Conservation (phyloP, 345 rosid genomes). For the Excoecaria agallocha region DNA sequence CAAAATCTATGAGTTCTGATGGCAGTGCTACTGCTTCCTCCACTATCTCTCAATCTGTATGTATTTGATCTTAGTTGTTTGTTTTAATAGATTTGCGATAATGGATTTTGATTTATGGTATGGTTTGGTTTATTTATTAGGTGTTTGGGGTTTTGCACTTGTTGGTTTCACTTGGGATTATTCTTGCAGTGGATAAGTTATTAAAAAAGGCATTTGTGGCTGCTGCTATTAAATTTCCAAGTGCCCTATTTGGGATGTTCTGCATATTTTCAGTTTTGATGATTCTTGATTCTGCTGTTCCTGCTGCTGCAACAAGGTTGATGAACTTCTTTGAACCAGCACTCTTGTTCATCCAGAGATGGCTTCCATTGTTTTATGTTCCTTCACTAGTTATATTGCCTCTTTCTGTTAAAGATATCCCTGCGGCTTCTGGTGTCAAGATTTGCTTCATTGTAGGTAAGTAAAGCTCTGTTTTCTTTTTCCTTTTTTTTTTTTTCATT, state of each 20-base stretch:
- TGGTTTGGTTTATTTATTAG: slow-evolving; percentile 27
- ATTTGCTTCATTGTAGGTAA: slow-evolving; percentile 78
- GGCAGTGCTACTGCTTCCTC: slow-evolving; percentile 38
- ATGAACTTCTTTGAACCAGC: slow-evolving; percentile 86
- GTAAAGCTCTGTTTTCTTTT: not conserved
- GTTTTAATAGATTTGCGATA: not conserved
- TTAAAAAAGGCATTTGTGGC: slow-evolving; percentile 75
- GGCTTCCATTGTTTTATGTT: slow-evolving; percentile 95
- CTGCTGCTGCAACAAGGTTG: slow-evolving; percentile 63
- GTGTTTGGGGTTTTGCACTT: slow-evolving; percentile 62
- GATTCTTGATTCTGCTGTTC: slow-evolving; percentile 58
- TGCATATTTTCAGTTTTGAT: slow-evolving; percentile 80
- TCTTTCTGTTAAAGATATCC: slow-evolving; percentile 82
- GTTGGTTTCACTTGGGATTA: slow-evolving; percentile 72
- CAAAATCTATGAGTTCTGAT: slow-evolving; percentile 42
- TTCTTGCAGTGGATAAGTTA: slow-evolving; percentile 69
- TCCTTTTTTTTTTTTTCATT: no score
- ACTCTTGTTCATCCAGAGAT: slow-evolving; percentile 79
- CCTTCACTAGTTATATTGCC: slow-evolving; percentile 91
- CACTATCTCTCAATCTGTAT: slow-evolving; percentile 47
- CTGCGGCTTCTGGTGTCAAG: slow-evolving; percentile 85
- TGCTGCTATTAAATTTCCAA: slow-evolving; percentile 92
- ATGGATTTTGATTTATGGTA: not conserved
- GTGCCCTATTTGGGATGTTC: slow-evolving; percentile 94
- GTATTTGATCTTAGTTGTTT: not conserved